Conservation (phyloP, 2,329 filamentous ascomycete species). For the Didymella exigua region DNA sequence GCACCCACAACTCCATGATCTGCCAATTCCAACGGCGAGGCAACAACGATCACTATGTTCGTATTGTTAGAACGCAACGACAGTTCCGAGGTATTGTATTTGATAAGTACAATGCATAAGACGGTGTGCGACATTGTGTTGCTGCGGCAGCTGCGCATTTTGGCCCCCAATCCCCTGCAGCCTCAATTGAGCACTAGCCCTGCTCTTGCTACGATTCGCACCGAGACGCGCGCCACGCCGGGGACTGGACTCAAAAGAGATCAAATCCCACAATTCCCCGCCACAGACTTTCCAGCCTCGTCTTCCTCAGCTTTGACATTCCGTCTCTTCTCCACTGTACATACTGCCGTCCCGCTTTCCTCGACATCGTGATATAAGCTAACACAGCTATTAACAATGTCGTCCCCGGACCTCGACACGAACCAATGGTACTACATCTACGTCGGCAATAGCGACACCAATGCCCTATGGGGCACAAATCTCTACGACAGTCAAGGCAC, state of each 20-base stretch:
- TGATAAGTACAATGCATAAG: not conserved
- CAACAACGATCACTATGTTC: too few species aligned
- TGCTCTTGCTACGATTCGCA: not conserved
- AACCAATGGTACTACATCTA: constrained; percentile 33
- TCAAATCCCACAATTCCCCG: not conserved
- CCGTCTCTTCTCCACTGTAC: not conserved
- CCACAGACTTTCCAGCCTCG: not conserved
- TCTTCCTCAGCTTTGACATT: not conserved
- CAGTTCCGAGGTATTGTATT: not conserved
- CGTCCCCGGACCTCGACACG: constrained; percentile 14
- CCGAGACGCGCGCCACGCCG: not conserved
- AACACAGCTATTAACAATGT: not conserved
- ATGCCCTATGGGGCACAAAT: not conserved
- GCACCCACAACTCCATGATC: not conserved
- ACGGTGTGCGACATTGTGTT: not conserved
- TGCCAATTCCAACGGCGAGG: not conserved
- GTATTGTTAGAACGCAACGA: too few species aligned
- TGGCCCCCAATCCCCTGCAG: not conserved
- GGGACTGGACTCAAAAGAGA: not conserved
- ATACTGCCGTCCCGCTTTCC: not conserved
- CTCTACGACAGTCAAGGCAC: constrained; percentile 7
- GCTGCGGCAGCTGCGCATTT: not conserved
- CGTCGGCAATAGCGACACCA: constrained; percentile 13
- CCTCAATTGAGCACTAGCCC: not conserved
- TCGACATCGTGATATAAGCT: not conserved